Evolutionary conservation across 441 rosid species (phyloP).

Genomic region (Codiaeum variegatum): DNA sequence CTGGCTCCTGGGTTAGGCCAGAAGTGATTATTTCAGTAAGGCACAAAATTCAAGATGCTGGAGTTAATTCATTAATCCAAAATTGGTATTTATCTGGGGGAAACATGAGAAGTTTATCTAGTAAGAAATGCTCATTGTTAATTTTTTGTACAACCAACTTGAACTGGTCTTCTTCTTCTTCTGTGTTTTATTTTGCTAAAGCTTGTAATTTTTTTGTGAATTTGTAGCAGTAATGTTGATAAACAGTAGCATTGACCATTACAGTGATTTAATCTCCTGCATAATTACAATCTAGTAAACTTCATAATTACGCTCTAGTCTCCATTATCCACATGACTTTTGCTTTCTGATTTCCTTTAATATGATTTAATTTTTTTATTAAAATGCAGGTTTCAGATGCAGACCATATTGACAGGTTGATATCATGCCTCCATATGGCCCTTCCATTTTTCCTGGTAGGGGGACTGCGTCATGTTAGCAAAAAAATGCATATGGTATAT

Average conservation of each 20-base stretch:
- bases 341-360: slow-evolving; percentile 4
- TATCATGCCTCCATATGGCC: slow-evolving; percentile 88
- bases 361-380: slow-evolving; percentile 18
- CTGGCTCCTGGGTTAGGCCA: background rate
- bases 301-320: background rate
- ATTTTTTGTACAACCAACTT: background rate
- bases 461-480: slow-evolving; percentile 15
- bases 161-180: slow-evolving; percentile 7
- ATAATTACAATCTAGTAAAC: background rate
- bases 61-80: background rate
- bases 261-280: too few species aligned
- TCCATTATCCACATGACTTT: background rate
- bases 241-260: background rate
- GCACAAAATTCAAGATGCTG: background rate
- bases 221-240: background rate
- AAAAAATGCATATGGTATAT: slow-evolving; percentile 8
- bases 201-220: background rate
- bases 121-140: background rate
- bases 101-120: background rate
- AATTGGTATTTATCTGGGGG: background rate
- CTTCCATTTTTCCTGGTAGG: slow-evolving; percentile 89
- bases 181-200: slow-evolving; percentile 1
- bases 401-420: slow-evolving; percentile 90
- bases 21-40: background rate
- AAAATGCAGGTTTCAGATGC: slow-evolving; percentile 74